Evolutionary conservation across 345 rosid species (phyloP), one percentile per base, ranked within the genome.

Genomic region (Geranium rotundifolium): DNA sequence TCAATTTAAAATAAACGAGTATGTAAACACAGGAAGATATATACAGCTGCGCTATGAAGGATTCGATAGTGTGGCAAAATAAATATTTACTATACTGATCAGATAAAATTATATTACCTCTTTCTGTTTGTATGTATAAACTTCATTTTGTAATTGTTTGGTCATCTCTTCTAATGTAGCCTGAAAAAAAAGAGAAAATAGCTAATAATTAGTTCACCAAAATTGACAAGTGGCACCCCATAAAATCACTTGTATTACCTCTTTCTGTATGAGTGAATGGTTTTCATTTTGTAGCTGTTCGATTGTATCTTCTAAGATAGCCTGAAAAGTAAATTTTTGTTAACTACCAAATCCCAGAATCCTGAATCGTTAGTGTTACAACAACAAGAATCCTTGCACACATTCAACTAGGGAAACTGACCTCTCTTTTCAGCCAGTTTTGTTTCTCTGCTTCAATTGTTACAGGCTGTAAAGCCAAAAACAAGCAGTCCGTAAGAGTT

Each of bases 151-250:
- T 17, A 75, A 71, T 9, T 52, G 54, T 57, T 72, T 77, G 68
- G 77, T 49, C 29, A 78, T 71, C 64, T 79, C 84, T 77, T 82
- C 81, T 52, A 83, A 68, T 65, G 63, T 50, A 57, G 67, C 80
- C 95, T 88, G 81, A 57, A 65, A 41, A 49, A 73, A 60, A 19
- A 54, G 19, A 34, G 19, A 20, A 27, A 29, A 34, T 7, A 46
- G 16, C 15, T 12, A 9, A 0, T 34, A 34, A 34, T 34, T 34
- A 34, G 41, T 34, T 34, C 10, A 8, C 41, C 3, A 34, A 31
- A 34, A 23, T 23, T 34, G 41, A 34, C 41, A 34, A 34, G 41
- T 34, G 41, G 41, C 1, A 34, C 41, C 2, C 41, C 41, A 34
- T 34, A 34, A 8, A 1, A 34, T 34, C 41, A 34, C 56, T 59